Conservation (phyloP, 371 early-diverging fungal genomes). For the Circinella umbellata region DNA sequence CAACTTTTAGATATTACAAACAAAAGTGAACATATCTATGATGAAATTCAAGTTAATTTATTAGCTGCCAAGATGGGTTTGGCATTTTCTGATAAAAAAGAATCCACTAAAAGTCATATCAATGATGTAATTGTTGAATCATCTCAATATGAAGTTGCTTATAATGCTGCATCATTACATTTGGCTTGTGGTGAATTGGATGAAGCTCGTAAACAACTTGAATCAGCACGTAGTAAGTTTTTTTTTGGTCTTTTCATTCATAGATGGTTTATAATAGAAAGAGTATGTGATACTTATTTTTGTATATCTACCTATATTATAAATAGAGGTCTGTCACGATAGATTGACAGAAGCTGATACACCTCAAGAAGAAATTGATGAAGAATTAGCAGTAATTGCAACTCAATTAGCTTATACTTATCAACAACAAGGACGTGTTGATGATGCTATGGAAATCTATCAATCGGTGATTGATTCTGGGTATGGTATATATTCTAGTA, state of each 20-base stretch:
- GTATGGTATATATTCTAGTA: constrained; percentile 4
- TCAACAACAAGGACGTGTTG: constrained; percentile 63
- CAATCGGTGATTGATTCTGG: constrained; percentile 50
- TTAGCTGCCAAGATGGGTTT: constrained; percentile 72
- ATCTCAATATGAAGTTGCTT: constrained; percentile 68
- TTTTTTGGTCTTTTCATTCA: not conserved
- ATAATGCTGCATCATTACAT: constrained; percentile 70
- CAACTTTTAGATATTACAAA: constrained; percentile 49
- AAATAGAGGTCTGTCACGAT: constrained; percentile 43
- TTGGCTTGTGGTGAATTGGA: constrained; percentile 59
- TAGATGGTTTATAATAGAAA: too few relatives aligned
- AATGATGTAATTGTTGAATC: constrained; percentile 11
- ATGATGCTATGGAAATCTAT: constrained; percentile 70
- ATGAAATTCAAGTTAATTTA: constrained; percentile 59
- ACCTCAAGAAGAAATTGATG: constrained; percentile 70
- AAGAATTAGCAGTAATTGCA: constrained; percentile 70
- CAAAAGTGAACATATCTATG: constrained; percentile 35
- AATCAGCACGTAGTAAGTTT: constrained; percentile 59
- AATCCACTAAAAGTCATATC: constrained; percentile 4
- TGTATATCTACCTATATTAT: not conserved
- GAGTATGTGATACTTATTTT: too few relatives aligned
- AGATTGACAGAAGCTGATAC: constrained; percentile 31
- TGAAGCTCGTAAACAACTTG: constrained; percentile 61
- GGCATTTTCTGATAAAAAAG: constrained; percentile 40
- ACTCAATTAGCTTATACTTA: constrained; percentile 78